A percentile compares a stretch with the other conserved stretches of the same genome.
Conservation (phyloP, 2,329 filamentous ascomycete genomes). For the Pseudogymnoascus sp. region DNA sequence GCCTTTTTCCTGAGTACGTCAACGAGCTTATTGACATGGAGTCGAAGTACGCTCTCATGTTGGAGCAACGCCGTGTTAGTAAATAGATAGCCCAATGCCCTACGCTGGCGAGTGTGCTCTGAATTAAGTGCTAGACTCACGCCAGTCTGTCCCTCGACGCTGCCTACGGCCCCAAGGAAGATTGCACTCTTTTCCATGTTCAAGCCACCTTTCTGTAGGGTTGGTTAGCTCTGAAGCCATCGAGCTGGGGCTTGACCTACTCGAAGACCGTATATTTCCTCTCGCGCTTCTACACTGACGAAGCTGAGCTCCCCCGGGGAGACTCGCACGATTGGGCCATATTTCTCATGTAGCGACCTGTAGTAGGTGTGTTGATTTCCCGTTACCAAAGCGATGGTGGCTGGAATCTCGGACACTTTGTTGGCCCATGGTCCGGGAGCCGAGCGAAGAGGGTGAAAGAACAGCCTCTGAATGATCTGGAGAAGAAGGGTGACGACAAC, state of each 20-base stretch:
- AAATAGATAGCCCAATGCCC: background rate
- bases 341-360: constrained; percentile 21
- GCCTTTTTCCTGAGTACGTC: background rate
- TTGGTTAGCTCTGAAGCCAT: background rate
- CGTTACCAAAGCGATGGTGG: background rate
- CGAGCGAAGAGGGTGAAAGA: background rate
- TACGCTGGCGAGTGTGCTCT: background rate
- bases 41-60: background rate
- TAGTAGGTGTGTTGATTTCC: background rate
- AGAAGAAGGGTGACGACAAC: background rate
- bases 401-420: background rate
- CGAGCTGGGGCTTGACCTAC: background rate
- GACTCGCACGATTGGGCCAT: constrained; percentile 30
- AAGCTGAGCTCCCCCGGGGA: constrained; percentile 31
- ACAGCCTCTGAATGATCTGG: background rate
- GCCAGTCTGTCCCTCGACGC: background rate
- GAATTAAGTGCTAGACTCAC: background rate
- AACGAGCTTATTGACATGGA: background rate
- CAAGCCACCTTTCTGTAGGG: background rate
- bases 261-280: constrained; percentile 22
- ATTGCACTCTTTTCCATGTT: background rate
- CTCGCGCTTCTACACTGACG: constrained; percentile 26
- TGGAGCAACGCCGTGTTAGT: background rate
- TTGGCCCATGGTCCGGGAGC: background rate
- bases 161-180: background rate